These are phyloP conservation scores for Apiospora phragmitis DNA, from an alignment of 2,329 filamentous ascomycete species.

Conservation along the genomic window DNA sequence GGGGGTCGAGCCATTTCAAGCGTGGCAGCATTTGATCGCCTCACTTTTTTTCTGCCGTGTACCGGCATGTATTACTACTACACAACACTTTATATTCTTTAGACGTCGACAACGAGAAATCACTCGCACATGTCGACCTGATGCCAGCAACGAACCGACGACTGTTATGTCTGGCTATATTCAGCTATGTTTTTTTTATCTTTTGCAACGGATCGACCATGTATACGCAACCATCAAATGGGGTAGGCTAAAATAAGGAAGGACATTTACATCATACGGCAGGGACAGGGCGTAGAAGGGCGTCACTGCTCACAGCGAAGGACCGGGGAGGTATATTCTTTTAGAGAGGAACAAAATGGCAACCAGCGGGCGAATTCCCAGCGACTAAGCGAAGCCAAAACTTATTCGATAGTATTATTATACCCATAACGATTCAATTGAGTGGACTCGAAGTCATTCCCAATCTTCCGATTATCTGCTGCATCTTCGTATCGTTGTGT, in stretches of 20 bases:
- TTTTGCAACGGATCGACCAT: background rate
- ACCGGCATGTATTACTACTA: slow-evolving; percentile 7
- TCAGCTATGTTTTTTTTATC: background rate
- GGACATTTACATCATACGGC: background rate
- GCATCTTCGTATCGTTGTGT: background rate
- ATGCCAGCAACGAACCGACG: background rate
- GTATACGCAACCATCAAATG: background rate
- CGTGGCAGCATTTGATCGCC: slow-evolving; percentile 45
- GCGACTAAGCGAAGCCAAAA: background rate
- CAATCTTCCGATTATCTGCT: background rate
- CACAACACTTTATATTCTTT: slow-evolving; percentile 2
- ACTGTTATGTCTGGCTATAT: slow-evolving; percentile 3
- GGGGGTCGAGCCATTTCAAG: slow-evolving; percentile 38
- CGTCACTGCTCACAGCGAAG: background rate
- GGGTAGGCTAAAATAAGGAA: background rate
- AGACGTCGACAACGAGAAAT: background rate
- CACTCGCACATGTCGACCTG: background rate
- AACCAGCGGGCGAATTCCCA: background rate
- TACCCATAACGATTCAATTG: slow-evolving; percentile 3
- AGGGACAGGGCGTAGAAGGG: background rate
- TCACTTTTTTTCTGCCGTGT: background rate
- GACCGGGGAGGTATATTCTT: background rate
- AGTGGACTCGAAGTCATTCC: background rate
- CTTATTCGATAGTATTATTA: slow-evolving; percentile 5
- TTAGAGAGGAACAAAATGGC: background rate